Base-by-base conservation (phyloP, 805 yeast genomes). In the Candida maesae region DNA sequence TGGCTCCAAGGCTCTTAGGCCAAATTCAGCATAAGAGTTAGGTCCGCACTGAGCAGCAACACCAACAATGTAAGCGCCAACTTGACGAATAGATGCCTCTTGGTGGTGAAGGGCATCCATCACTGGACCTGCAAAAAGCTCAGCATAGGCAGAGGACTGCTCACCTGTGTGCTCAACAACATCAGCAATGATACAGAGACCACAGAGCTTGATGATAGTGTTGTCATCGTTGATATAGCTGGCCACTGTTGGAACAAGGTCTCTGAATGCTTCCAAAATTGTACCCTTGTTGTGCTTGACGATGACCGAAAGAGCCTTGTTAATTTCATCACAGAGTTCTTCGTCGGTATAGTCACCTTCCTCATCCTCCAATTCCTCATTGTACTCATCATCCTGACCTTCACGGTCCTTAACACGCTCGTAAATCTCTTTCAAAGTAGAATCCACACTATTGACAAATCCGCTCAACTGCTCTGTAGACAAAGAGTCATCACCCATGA, bases 31-130 rank as follows among this genome's bases (percentile, higher is more conserved):
- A 58, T 80, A 86, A 2, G 68, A 58, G 3, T 65, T 60, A 12
- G 91, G 88, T 7, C 96, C 95, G 50, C 72, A 70, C 60, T 84
- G 89, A 2, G 95, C 96, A 45, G 93, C 83, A 17, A 78, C 80
- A 21, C 99, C 98, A 42, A 90, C 77, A 27, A 85, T 77, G 54
- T 81, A 83, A 1, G 93, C 78, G 3, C 96, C 90, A 11, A 87
- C 86, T 67, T 93, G 97, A 53, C 97, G 82, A 27, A 90, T 71
- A 5, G 79, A 70, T 4, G 95, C 78, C 37, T 79, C 79, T 8
- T 85, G 68, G 11, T 82, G 74, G 2, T 80, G 71, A 36, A 90
- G 65, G 2, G 84, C 73, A 40, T 79, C 82, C n/a, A 80, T 81
- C 24, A 88, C 68, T 25, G 76, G 77, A 46, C 70, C 70, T 39